These are phyloP conservation scores for Urochloa ruziziensis DNA, from an alignment of 176 grass and related monocot species.

Conservation along the genomic window DNA sequence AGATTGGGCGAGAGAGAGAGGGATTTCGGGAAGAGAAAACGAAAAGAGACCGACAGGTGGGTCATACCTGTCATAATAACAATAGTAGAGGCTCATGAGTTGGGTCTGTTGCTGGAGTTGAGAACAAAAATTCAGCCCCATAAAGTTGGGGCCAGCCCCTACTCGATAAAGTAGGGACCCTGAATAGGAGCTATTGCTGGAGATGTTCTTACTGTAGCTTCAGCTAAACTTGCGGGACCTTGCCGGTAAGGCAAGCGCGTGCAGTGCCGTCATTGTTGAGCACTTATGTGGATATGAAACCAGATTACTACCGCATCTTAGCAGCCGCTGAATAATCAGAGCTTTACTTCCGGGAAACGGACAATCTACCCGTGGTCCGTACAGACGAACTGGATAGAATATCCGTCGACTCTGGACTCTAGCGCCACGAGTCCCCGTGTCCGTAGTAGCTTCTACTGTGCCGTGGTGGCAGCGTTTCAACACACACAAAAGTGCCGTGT, in stretches of 20 bases:
- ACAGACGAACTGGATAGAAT: constrained; percentile 1
- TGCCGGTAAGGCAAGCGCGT: not conserved
- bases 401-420: constrained; percentile 9
- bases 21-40: too few species aligned
- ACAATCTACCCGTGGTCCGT: not conserved
- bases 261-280: not conserved
- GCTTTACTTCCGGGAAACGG: not conserved
- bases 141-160: too few species aligned
- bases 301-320: not conserved
- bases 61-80: too few species aligned
- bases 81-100: too few species aligned
- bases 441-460: not conserved
- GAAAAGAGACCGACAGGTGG: too few species aligned
- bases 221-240: not conserved
- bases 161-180: too few species aligned
- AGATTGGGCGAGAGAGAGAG: too few species aligned
- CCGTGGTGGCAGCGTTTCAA: constrained; percentile 1
- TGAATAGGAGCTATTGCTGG: too few species aligned
- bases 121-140: too few species aligned
- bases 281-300: not conserved
- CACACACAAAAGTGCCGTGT: not conserved
- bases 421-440: not conserved
- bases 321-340: constrained; percentile 1
- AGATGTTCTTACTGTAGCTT: too few species aligned
- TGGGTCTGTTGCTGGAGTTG: too few species aligned